Conservation (phyloP, 1,284 basidiomycete species). For the Pisolithus thermaeus region DNA sequence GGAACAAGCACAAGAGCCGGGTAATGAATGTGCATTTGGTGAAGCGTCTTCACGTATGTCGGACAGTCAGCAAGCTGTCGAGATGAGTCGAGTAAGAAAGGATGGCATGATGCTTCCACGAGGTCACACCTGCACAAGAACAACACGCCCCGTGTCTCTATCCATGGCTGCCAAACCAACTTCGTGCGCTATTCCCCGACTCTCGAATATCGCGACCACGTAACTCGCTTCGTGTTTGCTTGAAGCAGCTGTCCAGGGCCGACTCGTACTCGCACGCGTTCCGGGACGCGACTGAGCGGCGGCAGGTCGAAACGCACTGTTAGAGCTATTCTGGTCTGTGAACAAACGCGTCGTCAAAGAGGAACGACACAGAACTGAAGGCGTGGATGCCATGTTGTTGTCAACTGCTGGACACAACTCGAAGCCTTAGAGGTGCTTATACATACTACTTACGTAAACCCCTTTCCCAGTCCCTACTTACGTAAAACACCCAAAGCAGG, state of each 20-base stretch:
- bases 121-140: constrained; percentile 57
- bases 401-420: no score
- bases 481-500: no score
- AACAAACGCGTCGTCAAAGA: constrained; percentile 13
- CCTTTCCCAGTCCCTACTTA: no score
- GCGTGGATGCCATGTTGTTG: background rate
- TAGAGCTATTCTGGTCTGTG: constrained; percentile 13
- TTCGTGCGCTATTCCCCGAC: constrained; percentile 71
- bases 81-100: constrained; percentile 3
- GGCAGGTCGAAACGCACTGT: constrained; percentile 27
- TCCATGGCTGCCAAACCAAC: constrained; percentile 85
- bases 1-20: constrained; percentile 74
- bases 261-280: constrained; percentile 38
- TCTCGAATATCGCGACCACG: constrained; percentile 66
- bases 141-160: constrained; percentile 69
- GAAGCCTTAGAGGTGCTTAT: no score
- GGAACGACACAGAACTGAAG: background rate
- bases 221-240: constrained; percentile 52
- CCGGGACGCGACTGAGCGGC: constrained; percentile 34
- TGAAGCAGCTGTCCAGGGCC: constrained; percentile 59
- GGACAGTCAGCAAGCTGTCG: constrained; percentile 71
- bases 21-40: constrained; percentile 75
- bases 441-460: no score
- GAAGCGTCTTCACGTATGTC: constrained; percentile 83
- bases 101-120: no score